Evolutionary conservation across 169 alveolate species (phyloP).

Genomic region (Plasmodium fragile): DNA sequence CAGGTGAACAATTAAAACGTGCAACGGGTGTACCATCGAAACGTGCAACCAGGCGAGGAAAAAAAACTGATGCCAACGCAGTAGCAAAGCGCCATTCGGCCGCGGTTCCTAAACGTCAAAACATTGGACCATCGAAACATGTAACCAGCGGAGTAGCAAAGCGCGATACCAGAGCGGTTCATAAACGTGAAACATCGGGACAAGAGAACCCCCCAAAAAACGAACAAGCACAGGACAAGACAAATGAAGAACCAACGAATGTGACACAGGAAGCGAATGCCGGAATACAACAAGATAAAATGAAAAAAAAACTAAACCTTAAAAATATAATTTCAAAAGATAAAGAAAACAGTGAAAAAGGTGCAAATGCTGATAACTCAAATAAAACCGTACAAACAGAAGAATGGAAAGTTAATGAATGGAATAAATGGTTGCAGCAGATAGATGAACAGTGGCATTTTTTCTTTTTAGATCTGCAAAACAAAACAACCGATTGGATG

Average conservation of each 20-base stretch:
- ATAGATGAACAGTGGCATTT: not conserved
- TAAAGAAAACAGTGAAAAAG: not conserved
- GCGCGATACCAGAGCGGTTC: not conserved
- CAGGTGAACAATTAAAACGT: not conserved
- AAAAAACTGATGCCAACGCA: not conserved
- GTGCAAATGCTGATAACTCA: not conserved
- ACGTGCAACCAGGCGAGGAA: not conserved
- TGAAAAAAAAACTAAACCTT: not conserved
- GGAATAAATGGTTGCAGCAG: conserved; percentile 6
- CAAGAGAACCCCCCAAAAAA: not conserved
- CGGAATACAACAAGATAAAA: not conserved
- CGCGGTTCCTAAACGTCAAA: not conserved
- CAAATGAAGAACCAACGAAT: not conserved
- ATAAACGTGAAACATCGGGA: not conserved
- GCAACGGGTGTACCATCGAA: not conserved
- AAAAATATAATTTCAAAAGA: not conserved
- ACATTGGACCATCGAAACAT: not conserved
- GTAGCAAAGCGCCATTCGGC: not conserved
- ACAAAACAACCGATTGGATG: not conserved
- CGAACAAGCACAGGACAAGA: not conserved
- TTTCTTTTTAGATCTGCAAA: not conserved
- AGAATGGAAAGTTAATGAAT: conserved; percentile 14
- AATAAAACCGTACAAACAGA: not conserved
- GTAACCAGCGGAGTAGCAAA: not conserved
- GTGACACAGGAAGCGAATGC: not conserved